Conservation (phyloP, 2,329 filamentous ascomycete genomes). For the Aurifilum marmelostoma region DNA sequence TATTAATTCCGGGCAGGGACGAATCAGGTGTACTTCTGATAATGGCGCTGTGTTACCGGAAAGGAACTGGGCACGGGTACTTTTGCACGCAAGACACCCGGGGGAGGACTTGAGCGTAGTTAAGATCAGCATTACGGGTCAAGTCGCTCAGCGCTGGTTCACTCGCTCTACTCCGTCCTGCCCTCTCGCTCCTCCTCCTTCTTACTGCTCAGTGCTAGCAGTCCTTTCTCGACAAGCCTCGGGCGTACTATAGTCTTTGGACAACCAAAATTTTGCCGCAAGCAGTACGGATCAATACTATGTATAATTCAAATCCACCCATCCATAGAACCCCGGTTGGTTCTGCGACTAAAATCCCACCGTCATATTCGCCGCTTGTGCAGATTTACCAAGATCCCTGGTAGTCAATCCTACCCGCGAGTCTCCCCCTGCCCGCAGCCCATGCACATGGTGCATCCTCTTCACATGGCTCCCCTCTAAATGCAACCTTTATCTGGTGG, state of each 20-base stretch:
- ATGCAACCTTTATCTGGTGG: slow-evolving; percentile 7
- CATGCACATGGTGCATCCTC: slow-evolving; percentile 18
- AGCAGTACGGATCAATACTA: slow-evolving; percentile 1
- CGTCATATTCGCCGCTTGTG: background rate
- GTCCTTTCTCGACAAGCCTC: background rate
- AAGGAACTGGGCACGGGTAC: background rate
- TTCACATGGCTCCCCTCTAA: slow-evolving; percentile 15
- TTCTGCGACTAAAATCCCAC: slow-evolving; percentile 1
- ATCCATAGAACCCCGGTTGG: background rate
- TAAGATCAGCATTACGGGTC: background rate
- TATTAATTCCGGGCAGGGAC: background rate
- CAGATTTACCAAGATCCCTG: slow-evolving; percentile 5
- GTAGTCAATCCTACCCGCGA: background rate
- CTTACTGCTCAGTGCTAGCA: background rate
- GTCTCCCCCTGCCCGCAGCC: background rate
- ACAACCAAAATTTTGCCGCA: background rate
- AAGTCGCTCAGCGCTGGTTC: background rate
- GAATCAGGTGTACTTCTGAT: background rate
- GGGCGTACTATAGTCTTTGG: background rate
- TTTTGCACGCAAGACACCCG: background rate
- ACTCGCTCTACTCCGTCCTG: background rate
- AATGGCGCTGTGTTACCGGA: background rate
- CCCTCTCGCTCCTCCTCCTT: background rate
- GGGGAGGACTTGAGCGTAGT: background rate
- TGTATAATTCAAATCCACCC: background rate